Evolutionary conservation across 176 grass and related monocot genomes (phyloP).

Genomic region (Ampelocalamus luodianensis): DNA sequence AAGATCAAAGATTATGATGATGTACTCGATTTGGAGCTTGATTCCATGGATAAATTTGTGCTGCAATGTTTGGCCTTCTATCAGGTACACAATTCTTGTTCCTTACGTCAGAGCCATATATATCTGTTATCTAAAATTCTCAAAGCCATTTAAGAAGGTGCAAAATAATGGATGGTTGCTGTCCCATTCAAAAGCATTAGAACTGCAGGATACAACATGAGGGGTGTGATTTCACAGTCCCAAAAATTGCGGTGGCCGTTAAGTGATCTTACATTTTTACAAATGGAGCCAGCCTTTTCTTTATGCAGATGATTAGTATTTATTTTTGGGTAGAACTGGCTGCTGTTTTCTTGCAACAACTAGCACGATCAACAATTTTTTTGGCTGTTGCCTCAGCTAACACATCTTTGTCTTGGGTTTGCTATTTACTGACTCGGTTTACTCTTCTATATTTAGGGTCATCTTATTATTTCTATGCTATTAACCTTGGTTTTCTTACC

Average conservation of each 20-base stretch:
- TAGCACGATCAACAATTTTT: constrained; percentile 3
- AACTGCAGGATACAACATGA: background rate
- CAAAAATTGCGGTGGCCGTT: background rate
- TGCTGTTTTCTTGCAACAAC: constrained; percentile 23
- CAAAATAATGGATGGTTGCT: constrained; percentile 38
- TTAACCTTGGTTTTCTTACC: constrained; percentile 43
- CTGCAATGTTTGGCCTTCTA: constrained; percentile 97
- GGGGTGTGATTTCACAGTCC: background rate
- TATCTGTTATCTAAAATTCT: constrained; percentile 33
- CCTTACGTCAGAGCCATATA: constrained; percentile 29
- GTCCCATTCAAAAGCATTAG: constrained; percentile 28
- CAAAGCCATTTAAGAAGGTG: constrained; percentile 36
- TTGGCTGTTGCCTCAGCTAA: constrained; percentile 19
- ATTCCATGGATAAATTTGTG: constrained; percentile 99
- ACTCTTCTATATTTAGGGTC: constrained; percentile 15
- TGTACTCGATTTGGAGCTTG: constrained; percentile 95
- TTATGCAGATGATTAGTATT: background rate
- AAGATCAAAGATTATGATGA: constrained; percentile 95
- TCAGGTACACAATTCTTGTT: constrained; percentile 63
- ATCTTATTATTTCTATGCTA: constrained; percentile 36
- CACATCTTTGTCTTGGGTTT: background rate
- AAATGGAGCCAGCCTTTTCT: constrained; percentile 2
- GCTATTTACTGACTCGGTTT: constrained; percentile 16
- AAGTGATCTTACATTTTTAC: constrained; percentile 24
- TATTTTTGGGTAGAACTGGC: constrained; percentile 28